Conservation (phyloP, 306 rosid species). For the Gleditsia sinensis region DNA sequence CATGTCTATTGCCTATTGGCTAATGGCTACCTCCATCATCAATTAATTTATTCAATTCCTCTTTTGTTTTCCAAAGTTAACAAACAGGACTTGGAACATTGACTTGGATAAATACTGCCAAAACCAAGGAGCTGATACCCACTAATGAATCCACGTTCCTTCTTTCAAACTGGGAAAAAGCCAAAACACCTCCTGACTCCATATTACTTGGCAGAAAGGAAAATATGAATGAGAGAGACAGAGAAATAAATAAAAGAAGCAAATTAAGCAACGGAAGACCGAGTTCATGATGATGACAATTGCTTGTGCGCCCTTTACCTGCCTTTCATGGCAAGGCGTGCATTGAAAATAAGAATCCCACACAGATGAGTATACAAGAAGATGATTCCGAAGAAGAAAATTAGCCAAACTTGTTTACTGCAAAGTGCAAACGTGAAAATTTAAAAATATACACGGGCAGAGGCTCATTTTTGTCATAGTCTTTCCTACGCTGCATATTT, state of each 20-base stretch:
- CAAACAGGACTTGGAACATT: too few relatives aligned
- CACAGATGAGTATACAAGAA: neutral
- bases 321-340: neutral
- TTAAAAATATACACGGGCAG: slow-evolving; percentile 22
- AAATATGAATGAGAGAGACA: neutral
- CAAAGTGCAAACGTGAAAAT: neutral
- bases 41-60: too few relatives aligned
- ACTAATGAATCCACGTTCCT: neutral
- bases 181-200: slow-evolving; percentile 3
- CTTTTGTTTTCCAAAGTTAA: too few relatives aligned
- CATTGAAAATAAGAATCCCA: neutral
- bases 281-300: neutral
- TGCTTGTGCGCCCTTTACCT: neutral
- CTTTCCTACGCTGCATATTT: slow-evolving; percentile 7
- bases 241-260: neutral
- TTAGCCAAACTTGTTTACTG: neutral
- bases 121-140: too few relatives aligned
- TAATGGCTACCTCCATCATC: too few relatives aligned
- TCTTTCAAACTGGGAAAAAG: neutral
- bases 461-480: neutral
- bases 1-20: too few relatives aligned
- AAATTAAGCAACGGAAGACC: neutral
- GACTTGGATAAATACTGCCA: too few relatives aligned
- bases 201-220: neutral
- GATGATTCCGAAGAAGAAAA: neutral